Evolutionary conservation across 169 alveolate species (phyloP).

Genomic region (Condylostoma magnum): DNA sequence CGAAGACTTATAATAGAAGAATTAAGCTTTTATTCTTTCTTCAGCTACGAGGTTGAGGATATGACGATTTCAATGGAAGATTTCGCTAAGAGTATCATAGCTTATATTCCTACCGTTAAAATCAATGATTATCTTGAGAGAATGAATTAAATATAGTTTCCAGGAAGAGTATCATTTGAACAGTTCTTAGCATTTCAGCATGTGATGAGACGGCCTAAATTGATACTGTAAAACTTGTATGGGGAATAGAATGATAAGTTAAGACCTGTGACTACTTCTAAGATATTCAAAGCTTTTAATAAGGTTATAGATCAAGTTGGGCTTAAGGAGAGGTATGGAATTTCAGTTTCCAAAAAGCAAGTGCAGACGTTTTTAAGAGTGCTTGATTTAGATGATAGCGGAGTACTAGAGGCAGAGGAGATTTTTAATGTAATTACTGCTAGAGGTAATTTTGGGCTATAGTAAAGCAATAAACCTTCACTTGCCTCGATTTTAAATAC

Average conservation of each 20-base stretch:
- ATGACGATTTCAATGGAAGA: slow-evolving; percentile 53
- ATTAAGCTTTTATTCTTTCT: slow-evolving; percentile 43
- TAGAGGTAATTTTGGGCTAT: neutral
- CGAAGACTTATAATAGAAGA: slow-evolving; percentile 28
- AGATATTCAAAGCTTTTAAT: neutral
- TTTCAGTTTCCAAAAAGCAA: neutral
- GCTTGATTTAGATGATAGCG: slow-evolving; percentile 30
- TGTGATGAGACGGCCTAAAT: neutral
- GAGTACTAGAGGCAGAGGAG: slow-evolving; percentile 25
- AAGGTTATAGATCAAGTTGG: neutral
- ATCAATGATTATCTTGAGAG: slow-evolving; percentile 34
- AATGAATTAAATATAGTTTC: slow-evolving; percentile 21
- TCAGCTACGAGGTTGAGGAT: slow-evolving; percentile 43
- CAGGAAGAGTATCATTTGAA: slow-evolving; percentile 40
- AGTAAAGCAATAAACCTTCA: neutral
- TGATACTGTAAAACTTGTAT: neutral
- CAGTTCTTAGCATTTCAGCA: slow-evolving; percentile 48
- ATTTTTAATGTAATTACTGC: neutral
- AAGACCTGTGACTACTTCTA: neutral
- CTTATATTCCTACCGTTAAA: slow-evolving; percentile 37
- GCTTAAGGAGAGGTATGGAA: neutral
- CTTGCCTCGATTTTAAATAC: too few relatives aligned
- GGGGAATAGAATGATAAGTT: neutral
- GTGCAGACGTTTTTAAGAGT: neutral
- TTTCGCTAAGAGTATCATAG: slow-evolving; percentile 48